Conservation (phyloP, 164 flowering plant genomes). For the Magnolia changhungtana region DNA sequence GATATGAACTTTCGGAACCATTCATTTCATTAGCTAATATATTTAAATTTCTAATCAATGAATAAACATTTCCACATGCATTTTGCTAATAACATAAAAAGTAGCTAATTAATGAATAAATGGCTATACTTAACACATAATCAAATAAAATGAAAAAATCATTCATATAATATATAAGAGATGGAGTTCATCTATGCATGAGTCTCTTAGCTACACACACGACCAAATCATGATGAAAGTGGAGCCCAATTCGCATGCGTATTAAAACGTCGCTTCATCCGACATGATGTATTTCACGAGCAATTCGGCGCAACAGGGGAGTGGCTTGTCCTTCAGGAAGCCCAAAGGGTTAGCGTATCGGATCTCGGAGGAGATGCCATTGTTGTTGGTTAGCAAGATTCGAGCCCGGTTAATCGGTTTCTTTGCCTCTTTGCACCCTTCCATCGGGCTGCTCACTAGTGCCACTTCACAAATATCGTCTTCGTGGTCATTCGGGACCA, state of each 20-base stretch:
- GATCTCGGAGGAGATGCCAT: conserved; percentile 28
- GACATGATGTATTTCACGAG: conserved; percentile 10
- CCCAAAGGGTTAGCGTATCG: conserved; percentile 55
- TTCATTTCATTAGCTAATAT: no score
- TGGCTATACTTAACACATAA: no score
- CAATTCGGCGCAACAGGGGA: conserved; percentile 31
- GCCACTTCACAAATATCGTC: conserved; percentile 56
- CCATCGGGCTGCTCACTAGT: conserved; percentile 29
- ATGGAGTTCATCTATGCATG: no score
- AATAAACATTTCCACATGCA: no score
- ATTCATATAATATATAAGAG: no score
- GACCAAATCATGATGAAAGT: no score
- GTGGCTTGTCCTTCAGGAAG: conserved; percentile 38
- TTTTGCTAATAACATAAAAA: no score
- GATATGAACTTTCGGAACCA: no score
- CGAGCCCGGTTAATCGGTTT: conserved; percentile 24
- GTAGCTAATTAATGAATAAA: no score
- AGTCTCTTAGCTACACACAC: no score
- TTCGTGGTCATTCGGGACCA: conserved; percentile 47
- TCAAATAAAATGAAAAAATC: no score
- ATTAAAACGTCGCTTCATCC: not conserved
- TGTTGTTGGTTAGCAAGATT: conserved; percentile 42
- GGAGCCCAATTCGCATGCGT: not conserved
- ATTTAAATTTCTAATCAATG: no score
- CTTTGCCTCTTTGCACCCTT: conserved; percentile 34